Base-by-base conservation (phyloP, 2,329 filamentous ascomycete species). In the Fusarium sp. region DNA sequence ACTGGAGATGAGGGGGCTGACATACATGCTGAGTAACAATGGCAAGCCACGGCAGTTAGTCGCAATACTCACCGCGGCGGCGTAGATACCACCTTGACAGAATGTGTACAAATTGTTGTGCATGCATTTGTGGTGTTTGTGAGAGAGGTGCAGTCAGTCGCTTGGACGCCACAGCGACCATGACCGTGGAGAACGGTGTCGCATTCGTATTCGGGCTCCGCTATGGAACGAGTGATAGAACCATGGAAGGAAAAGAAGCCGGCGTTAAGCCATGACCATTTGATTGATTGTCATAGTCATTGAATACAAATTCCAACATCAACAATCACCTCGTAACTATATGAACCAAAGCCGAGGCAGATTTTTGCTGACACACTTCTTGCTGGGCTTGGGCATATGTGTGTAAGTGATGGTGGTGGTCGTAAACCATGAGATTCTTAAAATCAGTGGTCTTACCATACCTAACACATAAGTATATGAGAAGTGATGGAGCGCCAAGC, bases 171-270 rank as follows among this genome's bases (percentile, higher is more conserved):
- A 57, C 26, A 33, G 10, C 22, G 21, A 50, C 26, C 19, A 6
- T 19, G 28, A 19, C 15, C 33, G 28, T 60, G 57, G 34, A 34
- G 44, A 64, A 5, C 5, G 3, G 2, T 2, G 0, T 58, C 61
- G 60, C 22, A 65, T 65, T 65, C 62, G 62, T 65, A 65, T 65
- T 65, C 62, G 62, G 53, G 19, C 8, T n/a, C 7, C 3, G 26
- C n/a, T 19, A 33, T 21, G 8, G 15, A 31, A 10, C 21, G 28
- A 31, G 11, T 13, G 5, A 46, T n/a, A 11, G 4, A 26, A 28
- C 21, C 10, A 15, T 43, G 15, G 57, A 45, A 39, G 19, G 26
- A 42, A 44, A 59, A 65, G 28, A 64, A 40, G n/a, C 47, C 26
- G 43, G 60, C 39, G 54, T 64, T 40, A 38, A 21, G 33, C 26